Evolutionary conservation across 345 rosid species (phyloP), one percentile per base, ranked within the genome.

Genomic region (Tarenaya hassleriana): DNA sequence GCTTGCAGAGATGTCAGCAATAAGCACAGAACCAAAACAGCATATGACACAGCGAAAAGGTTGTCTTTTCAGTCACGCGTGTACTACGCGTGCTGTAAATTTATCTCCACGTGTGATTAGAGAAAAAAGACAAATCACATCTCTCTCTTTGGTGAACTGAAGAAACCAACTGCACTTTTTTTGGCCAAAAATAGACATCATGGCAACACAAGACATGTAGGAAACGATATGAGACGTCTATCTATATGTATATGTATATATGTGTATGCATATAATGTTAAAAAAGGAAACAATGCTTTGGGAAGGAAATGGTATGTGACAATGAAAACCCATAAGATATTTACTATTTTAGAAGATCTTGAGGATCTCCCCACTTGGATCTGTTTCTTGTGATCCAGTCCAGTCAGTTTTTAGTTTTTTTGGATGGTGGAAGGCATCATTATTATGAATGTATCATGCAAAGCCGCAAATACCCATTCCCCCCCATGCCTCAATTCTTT

Each of bases 371-470:
- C 70, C 70, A 66, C 70, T 66, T 39, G 70, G 56, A 53, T 59
- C 29, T 24, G n/a, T n/a, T 24, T 37, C 34, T 52, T 46, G 56
- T 58, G 60, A 34, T 47, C 18, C 45, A 58, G 34, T 45, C 45
- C 20, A 59, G 35, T 52, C 17, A 55, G 60, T 66, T 50, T n/a
- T n/a, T n/a, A n/a, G n/a, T n/a, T n/a, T n/a, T 66, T 50, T 59
- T 27, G 33, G 60, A 59, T 66, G 70, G 70, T 66, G 70, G 70
- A 66, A 60, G 47, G 61, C 70, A 53, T 66, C 60, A 66, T 59
- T 53, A 66, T 66, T 66, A 56, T 20, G 52, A 45, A 59, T 66
- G 41, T 66, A 66, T 66, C 10, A 66, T 66, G 51, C 65, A 66
- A n/a, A 66, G 70, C 70, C 56, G n/a, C n/a, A n/a, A n/a, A n/a